These are phyloP conservation scores for Astragalus membranaceus DNA, from an alignment of 306 rosid species.

Conservation along the genomic window DNA sequence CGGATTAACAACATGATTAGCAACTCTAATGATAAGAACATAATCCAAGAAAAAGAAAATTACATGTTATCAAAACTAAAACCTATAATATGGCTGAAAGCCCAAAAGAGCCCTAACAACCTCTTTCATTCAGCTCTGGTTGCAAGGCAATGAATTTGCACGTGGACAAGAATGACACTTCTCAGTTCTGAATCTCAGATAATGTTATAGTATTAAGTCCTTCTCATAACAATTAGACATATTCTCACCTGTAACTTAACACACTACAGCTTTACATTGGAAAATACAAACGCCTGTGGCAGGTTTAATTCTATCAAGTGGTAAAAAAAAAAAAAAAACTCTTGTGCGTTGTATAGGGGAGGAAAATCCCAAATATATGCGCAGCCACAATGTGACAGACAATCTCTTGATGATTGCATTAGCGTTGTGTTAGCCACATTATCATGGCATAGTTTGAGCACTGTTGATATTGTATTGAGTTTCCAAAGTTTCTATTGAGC, in stretches of 20 bases:
- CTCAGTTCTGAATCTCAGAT: constrained; percentile 21
- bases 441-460: constrained; percentile 7
- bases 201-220: constrained; percentile 32
- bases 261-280: constrained; percentile 58
- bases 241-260: constrained; percentile 41
- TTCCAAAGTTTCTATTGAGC: constrained; percentile 37
- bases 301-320: constrained; percentile 21
- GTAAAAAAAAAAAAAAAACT: background rate
- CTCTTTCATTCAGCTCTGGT: constrained; percentile 4
- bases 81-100: background rate
- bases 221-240: constrained; percentile 27
- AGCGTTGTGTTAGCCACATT: constrained; percentile 28
- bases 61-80: background rate
- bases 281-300: constrained; percentile 24
- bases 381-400: constrained; percentile 1
- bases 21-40: background rate
- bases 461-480: constrained; percentile 11
- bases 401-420: constrained; percentile 14
- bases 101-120: constrained; percentile 11
- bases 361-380: background rate
- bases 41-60: background rate
- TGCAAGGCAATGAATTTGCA: constrained; percentile 21
- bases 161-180: constrained; percentile 20
- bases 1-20: background rate
- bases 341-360: background rate